Conservation (phyloP, 306 rosid species). For the Prinsepia uniflora region DNA sequence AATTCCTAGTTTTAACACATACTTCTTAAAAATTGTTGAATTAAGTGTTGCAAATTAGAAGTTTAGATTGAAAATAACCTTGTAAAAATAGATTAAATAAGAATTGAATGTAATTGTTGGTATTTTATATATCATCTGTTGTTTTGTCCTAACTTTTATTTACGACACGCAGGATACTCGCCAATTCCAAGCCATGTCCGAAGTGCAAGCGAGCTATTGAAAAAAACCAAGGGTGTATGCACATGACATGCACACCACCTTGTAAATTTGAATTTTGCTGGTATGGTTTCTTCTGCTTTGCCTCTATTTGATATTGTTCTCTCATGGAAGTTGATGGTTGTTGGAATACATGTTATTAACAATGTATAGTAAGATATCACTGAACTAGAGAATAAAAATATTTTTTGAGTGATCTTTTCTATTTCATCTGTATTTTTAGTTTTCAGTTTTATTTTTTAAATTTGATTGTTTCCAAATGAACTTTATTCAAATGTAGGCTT, state of each 20-base stretch:
- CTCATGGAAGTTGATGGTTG: neutral
- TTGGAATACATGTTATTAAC: neutral
- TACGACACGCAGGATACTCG: conserved; percentile 48
- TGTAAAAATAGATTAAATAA: neutral
- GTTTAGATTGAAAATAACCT: neutral
- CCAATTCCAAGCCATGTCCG: conserved; percentile 80
- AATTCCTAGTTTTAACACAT: neutral
- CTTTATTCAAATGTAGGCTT: conserved; percentile 44
- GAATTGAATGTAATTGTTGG: neutral
- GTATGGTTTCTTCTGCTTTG: conserved; percentile 31
- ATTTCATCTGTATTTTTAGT: too few species aligned
- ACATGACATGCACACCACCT: conserved; percentile 88
- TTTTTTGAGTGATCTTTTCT: neutral
- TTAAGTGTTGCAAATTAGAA: neutral
- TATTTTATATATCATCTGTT: conserved; percentile 1
- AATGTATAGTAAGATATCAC: neutral
- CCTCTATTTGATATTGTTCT: neutral
- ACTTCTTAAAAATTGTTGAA: neutral
- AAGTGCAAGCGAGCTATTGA: conserved; percentile 88
- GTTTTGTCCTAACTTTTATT: conserved; percentile 4
- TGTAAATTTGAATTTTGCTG: conserved; percentile 89
- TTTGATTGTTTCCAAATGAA: neutral
- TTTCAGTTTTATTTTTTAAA: neutral
- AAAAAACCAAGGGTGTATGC: conserved; percentile 93
- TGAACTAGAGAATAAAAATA: neutral